These are phyloP conservation scores for Aspergillus spinulosporus DNA, from an alignment of 2,329 filamentous ascomycete genomes.

Conservation along the genomic window DNA sequence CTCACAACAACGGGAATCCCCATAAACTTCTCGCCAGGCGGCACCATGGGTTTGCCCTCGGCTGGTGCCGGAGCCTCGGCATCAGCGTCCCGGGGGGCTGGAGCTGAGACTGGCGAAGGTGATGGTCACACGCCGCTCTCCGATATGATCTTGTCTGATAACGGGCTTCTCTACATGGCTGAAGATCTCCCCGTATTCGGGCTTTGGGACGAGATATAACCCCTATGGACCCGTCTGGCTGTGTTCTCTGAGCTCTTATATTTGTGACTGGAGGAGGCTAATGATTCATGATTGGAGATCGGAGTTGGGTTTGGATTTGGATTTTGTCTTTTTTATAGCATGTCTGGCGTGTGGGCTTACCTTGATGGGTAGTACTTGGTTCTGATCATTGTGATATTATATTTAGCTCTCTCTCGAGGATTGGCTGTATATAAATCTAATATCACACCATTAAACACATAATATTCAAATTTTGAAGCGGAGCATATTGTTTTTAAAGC, in stretches of 20 bases:
- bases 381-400: background rate
- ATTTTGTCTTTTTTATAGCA: background rate
- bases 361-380: background rate
- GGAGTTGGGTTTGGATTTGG: background rate
- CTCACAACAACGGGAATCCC: conserved; percentile 38
- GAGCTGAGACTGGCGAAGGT: background rate
- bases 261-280: background rate
- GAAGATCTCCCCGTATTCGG: conserved; percentile 37
- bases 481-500: no score
- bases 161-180: conserved; percentile 37
- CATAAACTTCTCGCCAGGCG: conserved; percentile 33
- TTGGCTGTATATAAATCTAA: background rate
- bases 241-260: no score
- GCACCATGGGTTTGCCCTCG: background rate
- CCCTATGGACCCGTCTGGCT: no score
- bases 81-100: conserved; percentile 14
- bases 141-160: conserved; percentile 36
- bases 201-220: conserved; percentile 31
- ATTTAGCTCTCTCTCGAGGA: background rate
- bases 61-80: background rate
- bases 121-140: conserved; percentile 33
- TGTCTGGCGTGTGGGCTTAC: background rate
- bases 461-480: background rate
- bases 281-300: background rate
- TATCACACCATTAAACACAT: background rate